phyloP scores from a whole-genome alignment of 2,329 filamentous ascomycete species.

The Sporothrix mexicana region DNA sequence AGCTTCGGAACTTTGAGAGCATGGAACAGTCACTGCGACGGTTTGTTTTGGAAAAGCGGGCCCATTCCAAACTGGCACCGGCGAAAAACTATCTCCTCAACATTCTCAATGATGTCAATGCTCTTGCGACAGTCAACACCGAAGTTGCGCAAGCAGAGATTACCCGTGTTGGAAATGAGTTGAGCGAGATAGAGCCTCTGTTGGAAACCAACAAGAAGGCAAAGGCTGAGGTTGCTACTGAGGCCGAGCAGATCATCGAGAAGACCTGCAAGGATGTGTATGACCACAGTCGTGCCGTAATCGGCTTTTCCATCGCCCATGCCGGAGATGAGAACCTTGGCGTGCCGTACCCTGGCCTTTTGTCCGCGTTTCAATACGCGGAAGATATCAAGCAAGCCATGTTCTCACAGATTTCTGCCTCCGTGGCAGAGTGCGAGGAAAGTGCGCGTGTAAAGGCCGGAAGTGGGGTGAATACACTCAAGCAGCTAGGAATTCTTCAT shows the following conservation, averaged over 20 bases:
- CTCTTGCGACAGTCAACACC: constrained; percentile 82
- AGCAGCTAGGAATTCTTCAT: constrained; percentile 84
- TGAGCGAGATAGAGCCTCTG: constrained; percentile 81
- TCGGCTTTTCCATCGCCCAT: constrained; percentile 75
- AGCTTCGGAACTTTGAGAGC: constrained; percentile 85
- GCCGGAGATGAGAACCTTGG: constrained; percentile 80
- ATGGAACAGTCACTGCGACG: constrained; percentile 86
- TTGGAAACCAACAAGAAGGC: constrained; percentile 85
- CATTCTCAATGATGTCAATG: constrained; percentile 84
- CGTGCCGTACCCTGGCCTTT: constrained; percentile 84
- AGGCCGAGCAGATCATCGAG: constrained; percentile 82
- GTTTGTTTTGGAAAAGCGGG: constrained; percentile 95
- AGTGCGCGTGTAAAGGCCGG: constrained; percentile 80
- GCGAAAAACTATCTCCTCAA: constrained; percentile 96
- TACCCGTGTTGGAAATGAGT: constrained; percentile 78
- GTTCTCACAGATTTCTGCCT: constrained; percentile 81
- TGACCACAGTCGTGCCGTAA: constrained; percentile 75
- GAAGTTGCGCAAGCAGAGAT: constrained; percentile 87
- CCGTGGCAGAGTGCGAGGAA: constrained; percentile 81
- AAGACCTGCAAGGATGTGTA: constrained; percentile 86
- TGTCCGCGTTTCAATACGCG: constrained; percentile 86
- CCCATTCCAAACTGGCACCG: constrained; percentile 91
- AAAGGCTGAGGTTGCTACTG: constrained; percentile 76
- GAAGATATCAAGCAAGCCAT: constrained; percentile 93
- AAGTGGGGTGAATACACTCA: constrained; percentile 82